phyloP scores from a whole-genome alignment of 1,284 basidiomycete genomes.

The Athelia sp. region DNA sequence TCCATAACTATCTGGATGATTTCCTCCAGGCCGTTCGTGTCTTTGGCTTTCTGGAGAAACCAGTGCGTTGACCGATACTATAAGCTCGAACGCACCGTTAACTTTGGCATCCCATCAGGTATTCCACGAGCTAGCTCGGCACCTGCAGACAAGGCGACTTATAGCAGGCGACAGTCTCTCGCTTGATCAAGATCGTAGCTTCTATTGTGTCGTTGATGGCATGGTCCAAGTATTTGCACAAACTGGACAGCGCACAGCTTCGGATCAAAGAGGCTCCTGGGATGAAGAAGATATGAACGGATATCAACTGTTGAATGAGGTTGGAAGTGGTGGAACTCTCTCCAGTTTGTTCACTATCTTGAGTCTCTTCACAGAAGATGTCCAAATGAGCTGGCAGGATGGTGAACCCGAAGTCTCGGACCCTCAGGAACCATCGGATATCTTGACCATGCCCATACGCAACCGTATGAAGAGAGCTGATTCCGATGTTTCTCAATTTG shows the following conservation, averaged over 20 bases:
- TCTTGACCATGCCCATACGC: constrained; percentile 14
- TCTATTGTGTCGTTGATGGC: constrained; percentile 95
- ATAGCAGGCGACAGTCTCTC: constrained; percentile 89
- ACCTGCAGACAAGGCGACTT: constrained; percentile 86
- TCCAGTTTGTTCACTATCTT: constrained; percentile 97
- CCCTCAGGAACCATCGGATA: constrained; percentile 12
- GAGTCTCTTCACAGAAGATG: constrained; percentile 93
- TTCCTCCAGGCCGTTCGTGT: constrained; percentile 92
- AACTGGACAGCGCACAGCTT: constrained; percentile 40
- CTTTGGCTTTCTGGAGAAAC: constrained; percentile 94
- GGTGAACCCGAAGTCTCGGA: constrained; percentile 33
- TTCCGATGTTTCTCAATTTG: constrained; percentile 61
- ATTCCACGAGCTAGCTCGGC: constrained; percentile 91
- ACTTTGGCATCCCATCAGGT: constrained; percentile 45
- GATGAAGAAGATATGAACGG: constrained; percentile 88
- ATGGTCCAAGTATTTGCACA: constrained; percentile 82
- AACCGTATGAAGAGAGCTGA: constrained; percentile 35
- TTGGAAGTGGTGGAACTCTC: constrained; percentile 90
- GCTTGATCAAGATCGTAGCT: constrained; percentile 89
- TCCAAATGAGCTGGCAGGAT: constrained; percentile 89
- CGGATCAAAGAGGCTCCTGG: constrained; percentile 54
- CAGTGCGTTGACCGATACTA: constrained; percentile 43
- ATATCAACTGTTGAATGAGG: constrained; percentile 91
- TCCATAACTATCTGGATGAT: constrained; percentile 94
- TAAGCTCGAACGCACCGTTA: not conserved